phyloP scores from a whole-genome alignment of 2,329 filamentous ascomycete species.

The Colletotrichum magnum region DNA sequence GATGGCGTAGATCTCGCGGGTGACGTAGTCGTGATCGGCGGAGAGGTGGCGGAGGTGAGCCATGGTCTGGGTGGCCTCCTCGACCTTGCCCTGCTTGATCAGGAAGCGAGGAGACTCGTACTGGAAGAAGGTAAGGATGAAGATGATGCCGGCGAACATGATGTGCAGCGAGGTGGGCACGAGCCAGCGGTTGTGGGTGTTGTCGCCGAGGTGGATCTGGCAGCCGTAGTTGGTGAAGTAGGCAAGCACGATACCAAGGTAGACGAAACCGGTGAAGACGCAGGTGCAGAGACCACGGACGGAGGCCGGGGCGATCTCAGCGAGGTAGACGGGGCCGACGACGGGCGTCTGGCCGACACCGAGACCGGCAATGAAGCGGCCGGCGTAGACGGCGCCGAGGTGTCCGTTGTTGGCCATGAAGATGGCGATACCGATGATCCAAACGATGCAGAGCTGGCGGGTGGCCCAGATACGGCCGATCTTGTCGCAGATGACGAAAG shows the following conservation, averaged over 20 bases:
- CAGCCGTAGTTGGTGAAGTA: conserved; percentile 82
- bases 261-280: conserved; percentile 70
- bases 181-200: conserved; percentile 68
- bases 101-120: conserved; percentile 80
- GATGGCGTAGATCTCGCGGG: conserved; percentile 75
- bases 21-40: conserved; percentile 71
- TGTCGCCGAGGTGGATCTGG: conserved; percentile 62
- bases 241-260: conserved; percentile 82
- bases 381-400: conserved; percentile 72
- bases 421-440: conserved; percentile 71
- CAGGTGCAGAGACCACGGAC: conserved; percentile 81
- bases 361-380: conserved; percentile 75
- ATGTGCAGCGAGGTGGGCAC: conserved; percentile 83
- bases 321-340: conserved; percentile 79
- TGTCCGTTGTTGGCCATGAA: conserved; percentile 71
- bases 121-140: conserved; percentile 77
- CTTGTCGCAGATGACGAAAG: conserved; percentile 71
- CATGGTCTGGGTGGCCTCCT: conserved; percentile 70
- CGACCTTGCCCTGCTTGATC: conserved; percentile 73
- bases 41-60: conserved; percentile 72
- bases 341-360: conserved; percentile 78
- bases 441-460: conserved; percentile 68
- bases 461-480: conserved; percentile 76
- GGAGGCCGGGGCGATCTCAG: conserved; percentile 78
- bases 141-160: conserved; percentile 82